Base-by-base conservation (phyloP, 202 grass and related monocot species). In the Carex arenaria region DNA sequence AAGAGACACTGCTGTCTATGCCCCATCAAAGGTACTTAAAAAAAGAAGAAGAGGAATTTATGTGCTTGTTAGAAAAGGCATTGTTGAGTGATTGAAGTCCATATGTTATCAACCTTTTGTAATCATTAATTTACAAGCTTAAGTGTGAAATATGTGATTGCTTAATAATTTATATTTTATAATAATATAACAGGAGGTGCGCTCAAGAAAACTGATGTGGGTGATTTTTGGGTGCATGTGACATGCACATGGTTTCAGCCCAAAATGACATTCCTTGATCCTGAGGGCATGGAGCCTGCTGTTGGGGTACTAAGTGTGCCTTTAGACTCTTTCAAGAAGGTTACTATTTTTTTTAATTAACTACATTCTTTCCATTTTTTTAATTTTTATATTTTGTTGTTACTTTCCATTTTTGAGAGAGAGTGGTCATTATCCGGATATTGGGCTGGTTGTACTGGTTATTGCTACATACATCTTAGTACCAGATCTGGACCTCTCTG, bases 241-340 rank as follows among this genome's bases (percentile, higher is more conserved):
- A 95, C 89, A 80, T 99, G 96, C 83, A 92, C 93, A 28, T 99
- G 96, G 96, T 99, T 92, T 89, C 96, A 93, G 82, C 96, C 93
- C 76, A 89, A 91, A 87, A 91, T 95, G 20, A 87, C 87, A 11
- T 99, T 99, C 86, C 88, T 84, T 30, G 72, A 90, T 88, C 90
- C 88, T 13, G 84, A 90, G 52, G 10, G 10, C 3, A 19, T 14
- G 96, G 93, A 99, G 81, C 96, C 93, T 86, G 96, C 93, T 78
- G 80, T 86, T 75, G 93, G 91, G 30, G 83, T 99, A 89, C 87
- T 99, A 67, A 93, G 65, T 79, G 93, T 99, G 45, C 86, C 91
- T 82, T 81, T 85, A 67, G 93, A 89, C 76, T 91, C 89, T 63
- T 99, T 94, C 87, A 94, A 84, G 56, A 99, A 96, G 93, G 93